These are phyloP conservation scores for Echinochloa phyllopogon DNA, from an alignment of 176 grass and related monocot genomes.

Conservation along the genomic window DNA sequence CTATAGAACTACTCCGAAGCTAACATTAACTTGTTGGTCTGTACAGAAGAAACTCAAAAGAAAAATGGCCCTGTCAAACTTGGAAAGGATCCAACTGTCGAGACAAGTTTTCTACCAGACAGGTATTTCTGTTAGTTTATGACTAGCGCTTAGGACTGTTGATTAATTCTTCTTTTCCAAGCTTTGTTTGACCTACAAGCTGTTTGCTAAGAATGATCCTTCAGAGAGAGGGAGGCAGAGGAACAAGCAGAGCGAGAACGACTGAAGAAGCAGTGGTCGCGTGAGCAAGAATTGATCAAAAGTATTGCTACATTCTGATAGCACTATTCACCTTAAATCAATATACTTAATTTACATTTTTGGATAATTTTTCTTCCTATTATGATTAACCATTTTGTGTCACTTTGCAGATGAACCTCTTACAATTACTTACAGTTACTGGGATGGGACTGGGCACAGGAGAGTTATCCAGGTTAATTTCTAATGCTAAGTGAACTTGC, in stretches of 20 bases:
- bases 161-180: constrained; percentile 34
- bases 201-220: constrained; percentile 90
- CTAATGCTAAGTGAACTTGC: background rate
- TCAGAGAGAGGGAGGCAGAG: constrained; percentile 97
- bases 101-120: constrained; percentile 96
- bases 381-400: constrained; percentile 25
- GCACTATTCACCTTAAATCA: constrained; percentile 1
- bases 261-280: constrained; percentile 82
- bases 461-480: constrained; percentile 76
- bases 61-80: constrained; percentile 63
- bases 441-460: constrained; percentile 98
- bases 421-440: constrained; percentile 97
- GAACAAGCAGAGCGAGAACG: constrained; percentile 86
- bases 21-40: constrained; percentile 27
- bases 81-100: constrained; percentile 93
- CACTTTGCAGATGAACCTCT: constrained; percentile 82
- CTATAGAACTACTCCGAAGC: background rate
- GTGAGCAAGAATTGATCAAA: constrained; percentile 96
- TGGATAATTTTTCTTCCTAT: constrained; percentile 32
- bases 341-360: constrained; percentile 24
- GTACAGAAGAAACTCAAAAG: constrained; percentile 69
- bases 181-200: constrained; percentile 67
- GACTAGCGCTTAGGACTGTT: constrained; percentile 32
- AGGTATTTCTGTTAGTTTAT: constrained; percentile 69
- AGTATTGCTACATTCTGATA: constrained; percentile 59